Evolutionary conservation across 805 yeast species (phyloP).

Genomic region (Nakazawaea anatomiae): DNA sequence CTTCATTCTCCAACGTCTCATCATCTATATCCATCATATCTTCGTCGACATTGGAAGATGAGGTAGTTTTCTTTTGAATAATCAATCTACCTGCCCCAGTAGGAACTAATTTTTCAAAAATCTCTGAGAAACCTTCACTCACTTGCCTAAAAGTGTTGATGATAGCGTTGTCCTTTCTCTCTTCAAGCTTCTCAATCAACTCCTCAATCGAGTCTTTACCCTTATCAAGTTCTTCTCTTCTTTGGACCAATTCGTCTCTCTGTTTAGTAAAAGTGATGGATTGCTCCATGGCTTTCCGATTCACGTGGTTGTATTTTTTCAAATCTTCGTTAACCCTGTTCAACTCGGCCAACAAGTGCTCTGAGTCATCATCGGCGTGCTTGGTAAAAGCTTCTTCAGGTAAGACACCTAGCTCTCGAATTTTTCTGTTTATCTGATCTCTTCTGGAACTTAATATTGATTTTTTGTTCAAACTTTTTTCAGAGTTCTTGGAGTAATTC

Average conservation of each 20-base stretch:
- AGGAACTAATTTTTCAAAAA: constrained; percentile 81
- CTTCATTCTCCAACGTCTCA: constrained; percentile 16
- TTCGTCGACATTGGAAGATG: constrained; percentile 15
- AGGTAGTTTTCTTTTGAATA: constrained; percentile 42
- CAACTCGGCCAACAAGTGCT: constrained; percentile 46
- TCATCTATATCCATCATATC: constrained; percentile 16
- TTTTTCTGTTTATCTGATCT: constrained; percentile 65
- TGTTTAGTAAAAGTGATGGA: constrained; percentile 67
- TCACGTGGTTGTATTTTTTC: constrained; percentile 66
- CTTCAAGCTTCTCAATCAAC: constrained; percentile 62
- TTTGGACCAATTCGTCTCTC: constrained; percentile 54
- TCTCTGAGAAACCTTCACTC: constrained; percentile 61
- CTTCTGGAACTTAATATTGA: constrained; percentile 53
- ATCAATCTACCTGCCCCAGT: constrained; percentile 70
- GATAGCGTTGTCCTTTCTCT: constrained; percentile 80
- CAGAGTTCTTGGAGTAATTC: constrained; percentile 55
- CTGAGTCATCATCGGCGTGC: constrained; percentile 38
- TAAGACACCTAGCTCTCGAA: constrained; percentile 80
- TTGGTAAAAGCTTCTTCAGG: constrained; percentile 76
- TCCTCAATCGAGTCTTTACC: constrained; percentile 71
- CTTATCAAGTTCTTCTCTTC: constrained; percentile 63
- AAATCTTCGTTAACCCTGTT: constrained; percentile 52
- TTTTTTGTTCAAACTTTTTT: constrained; percentile 57
- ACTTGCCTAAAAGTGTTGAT: constrained; percentile 72
- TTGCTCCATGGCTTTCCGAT: constrained; percentile 87